These are phyloP conservation scores for Phyllosticta capitalensis DNA, from an alignment of 2,329 filamentous ascomycete genomes.

Conservation along the genomic window DNA sequence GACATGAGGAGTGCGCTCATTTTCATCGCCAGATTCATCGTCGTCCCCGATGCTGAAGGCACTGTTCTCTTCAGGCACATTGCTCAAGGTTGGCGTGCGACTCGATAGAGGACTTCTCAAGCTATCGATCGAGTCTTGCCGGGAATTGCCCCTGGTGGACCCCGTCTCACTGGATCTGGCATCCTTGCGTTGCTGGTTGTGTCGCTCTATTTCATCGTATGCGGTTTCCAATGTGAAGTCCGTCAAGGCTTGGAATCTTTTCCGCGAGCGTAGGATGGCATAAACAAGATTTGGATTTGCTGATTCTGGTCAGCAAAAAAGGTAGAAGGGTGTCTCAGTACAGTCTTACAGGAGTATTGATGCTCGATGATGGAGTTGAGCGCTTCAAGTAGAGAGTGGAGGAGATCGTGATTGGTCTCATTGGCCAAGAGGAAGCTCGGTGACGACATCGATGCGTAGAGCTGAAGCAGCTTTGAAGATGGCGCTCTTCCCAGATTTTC, in stretches of 20 bases:
- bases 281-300: conserved; percentile 77
- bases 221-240: conserved; percentile 87
- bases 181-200: conserved; percentile 61
- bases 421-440: conserved; percentile 88
- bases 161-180: conserved; percentile 25
- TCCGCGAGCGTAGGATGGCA: conserved; percentile 67
- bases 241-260: conserved; percentile 73
- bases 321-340: background rate
- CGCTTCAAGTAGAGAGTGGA: conserved; percentile 76
- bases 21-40: conserved; percentile 60
- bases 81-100: conserved; percentile 48
- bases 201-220: conserved; percentile 79
- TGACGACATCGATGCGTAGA: conserved; percentile 87
- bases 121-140: conserved; percentile 58
- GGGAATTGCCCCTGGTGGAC: conserved; percentile 26
- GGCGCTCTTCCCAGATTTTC: conserved; percentile 65
- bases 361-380: conserved; percentile 87
- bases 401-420: conserved; percentile 75
- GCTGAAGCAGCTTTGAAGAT: conserved; percentile 72
- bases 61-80: conserved; percentile 67
- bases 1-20: conserved; percentile 20
- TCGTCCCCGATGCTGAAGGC: conserved; percentile 83
- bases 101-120: conserved; percentile 52
- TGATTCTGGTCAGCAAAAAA: conserved; percentile 22
- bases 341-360: conserved; percentile 60